Conservation (phyloP, 345 rosid genomes). For the Gossypioides kirkii region DNA sequence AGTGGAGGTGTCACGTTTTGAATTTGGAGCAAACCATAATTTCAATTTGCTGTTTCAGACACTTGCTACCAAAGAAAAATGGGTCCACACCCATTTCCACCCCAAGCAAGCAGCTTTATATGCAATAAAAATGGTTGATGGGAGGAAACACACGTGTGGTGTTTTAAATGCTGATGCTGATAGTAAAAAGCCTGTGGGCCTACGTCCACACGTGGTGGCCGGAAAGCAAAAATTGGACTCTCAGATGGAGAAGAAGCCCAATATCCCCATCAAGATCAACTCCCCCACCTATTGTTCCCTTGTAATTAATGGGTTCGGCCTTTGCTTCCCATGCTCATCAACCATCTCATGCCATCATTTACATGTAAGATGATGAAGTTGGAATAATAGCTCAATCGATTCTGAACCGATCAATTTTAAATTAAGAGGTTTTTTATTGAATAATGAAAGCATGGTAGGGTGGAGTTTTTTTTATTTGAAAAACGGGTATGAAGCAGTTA, state of each 20-base stretch:
- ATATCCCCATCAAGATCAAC: background rate
- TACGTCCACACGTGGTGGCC: conserved; percentile 23
- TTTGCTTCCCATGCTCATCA: conserved; percentile 1
- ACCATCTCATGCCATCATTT: background rate
- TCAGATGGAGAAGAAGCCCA: background rate
- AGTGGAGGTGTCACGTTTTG: background rate
- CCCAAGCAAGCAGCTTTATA: conserved; percentile 7
- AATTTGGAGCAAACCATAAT: background rate
- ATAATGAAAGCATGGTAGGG: no score
- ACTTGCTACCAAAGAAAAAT: background rate
- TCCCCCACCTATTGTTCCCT: conserved; percentile 1
- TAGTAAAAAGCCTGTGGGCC: background rate
- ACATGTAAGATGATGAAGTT: background rate
- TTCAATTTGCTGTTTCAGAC: background rate
- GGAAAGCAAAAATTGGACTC: conserved; percentile 9
- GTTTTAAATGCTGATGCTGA: conserved; percentile 24
- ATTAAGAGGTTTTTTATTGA: no score
- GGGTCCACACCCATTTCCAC: conserved; percentile 12
- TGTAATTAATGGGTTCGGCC: background rate
- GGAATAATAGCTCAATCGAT: no score
- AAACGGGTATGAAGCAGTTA: no score
- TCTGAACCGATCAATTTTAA: background rate
- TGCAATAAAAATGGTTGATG: background rate
- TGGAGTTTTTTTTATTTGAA: no score
- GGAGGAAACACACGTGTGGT: conserved; percentile 25